These are phyloP conservation scores for Candida easanensis DNA, from an alignment of 805 yeast species.

Conservation along the genomic window DNA sequence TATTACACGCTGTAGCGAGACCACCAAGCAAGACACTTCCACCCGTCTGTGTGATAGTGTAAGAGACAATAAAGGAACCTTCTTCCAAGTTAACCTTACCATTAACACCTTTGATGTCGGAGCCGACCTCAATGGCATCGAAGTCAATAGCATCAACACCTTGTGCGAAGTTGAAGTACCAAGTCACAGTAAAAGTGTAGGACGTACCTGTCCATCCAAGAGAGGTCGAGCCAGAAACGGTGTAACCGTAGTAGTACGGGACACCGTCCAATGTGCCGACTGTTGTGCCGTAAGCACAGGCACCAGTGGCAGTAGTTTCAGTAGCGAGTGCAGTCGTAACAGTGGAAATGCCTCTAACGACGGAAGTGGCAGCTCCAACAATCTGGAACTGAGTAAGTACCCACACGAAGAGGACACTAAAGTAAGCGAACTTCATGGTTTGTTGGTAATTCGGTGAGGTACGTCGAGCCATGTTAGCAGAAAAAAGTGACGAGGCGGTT, in stretches of 20 bases:
- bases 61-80: constrained; percentile 14
- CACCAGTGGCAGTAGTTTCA: background rate
- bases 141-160: constrained; percentile 14
- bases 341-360: no score
- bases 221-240: background rate
- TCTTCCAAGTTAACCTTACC: constrained; percentile 20
- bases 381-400: no score
- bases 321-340: background rate
- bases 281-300: constrained; percentile 7
- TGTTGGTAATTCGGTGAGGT: no score
- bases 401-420: no score
- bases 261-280: constrained; percentile 7
- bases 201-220: background rate
- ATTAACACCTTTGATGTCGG: constrained; percentile 1
- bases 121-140: constrained; percentile 8
- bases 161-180: constrained; percentile 18
- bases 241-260: constrained; percentile 7
- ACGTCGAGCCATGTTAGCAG: no score
- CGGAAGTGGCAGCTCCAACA: background rate
- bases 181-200: constrained; percentile 15
- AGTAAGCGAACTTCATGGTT: background rate
- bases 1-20: no score
- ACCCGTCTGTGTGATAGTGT: no score
- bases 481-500: no score
- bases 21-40: no score